These are phyloP conservation scores for Globisporangium megalacanthum DNA, from an alignment of 352 stramenopile species.

Conservation along the genomic window DNA sequence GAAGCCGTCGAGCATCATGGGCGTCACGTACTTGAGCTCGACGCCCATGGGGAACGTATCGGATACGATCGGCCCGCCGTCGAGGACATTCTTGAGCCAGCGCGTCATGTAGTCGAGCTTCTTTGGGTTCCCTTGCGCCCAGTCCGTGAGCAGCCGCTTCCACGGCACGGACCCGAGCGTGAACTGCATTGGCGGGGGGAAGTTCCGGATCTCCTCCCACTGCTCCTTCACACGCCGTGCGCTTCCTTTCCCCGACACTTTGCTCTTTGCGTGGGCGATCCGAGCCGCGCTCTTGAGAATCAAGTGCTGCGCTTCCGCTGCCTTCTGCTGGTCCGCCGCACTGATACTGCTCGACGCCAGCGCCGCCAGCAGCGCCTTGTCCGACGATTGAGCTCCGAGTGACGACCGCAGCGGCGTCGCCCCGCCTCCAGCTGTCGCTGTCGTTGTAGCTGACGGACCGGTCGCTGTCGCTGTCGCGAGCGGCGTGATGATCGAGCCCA, in stretches of 20 bases:
- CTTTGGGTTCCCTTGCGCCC: constrained; percentile 85
- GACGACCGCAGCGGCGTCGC: constrained; percentile 9
- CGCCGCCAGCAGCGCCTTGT: constrained; percentile 14
- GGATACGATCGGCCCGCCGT: constrained; percentile 79
- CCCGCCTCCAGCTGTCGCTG: neutral
- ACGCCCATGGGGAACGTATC: constrained; percentile 85
- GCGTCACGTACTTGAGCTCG: constrained; percentile 86
- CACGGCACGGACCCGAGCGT: constrained; percentile 76
- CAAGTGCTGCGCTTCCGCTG: constrained; percentile 55
- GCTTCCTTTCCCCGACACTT: constrained; percentile 69
- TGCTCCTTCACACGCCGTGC: constrained; percentile 82
- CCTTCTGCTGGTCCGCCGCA: constrained; percentile 40
- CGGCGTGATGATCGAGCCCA: constrained; percentile 14
- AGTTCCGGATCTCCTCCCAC: constrained; percentile 88
- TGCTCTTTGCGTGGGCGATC: constrained; percentile 60
- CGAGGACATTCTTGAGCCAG: constrained; percentile 87
- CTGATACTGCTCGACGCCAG: neutral
- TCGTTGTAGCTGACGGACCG: neutral
- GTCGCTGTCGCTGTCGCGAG: constrained; percentile 7
- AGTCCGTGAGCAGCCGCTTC: constrained; percentile 84
- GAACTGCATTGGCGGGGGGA: constrained; percentile 77
- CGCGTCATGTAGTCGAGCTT: constrained; percentile 89
- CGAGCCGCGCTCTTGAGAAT: constrained; percentile 65
- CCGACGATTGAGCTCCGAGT: constrained; percentile 8
- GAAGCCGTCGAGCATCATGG: constrained; percentile 89